Base-by-base conservation (phyloP, 2,329 filamentous ascomycete species). In the Sporothrix mexicana region DNA sequence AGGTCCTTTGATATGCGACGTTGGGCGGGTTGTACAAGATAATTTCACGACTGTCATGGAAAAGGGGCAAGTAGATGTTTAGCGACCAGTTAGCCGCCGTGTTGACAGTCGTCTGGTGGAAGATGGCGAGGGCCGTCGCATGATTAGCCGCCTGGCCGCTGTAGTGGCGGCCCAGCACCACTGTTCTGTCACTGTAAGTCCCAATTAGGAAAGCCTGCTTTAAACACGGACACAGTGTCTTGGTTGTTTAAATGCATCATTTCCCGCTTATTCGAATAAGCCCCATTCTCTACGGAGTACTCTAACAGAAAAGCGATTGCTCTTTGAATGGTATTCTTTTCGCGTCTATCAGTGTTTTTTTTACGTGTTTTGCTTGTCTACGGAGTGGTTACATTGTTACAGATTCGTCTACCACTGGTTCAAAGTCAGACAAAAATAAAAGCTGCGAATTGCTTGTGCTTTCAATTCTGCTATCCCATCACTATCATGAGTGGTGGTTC, bases 61-160 rank as follows among this genome's bases (percentile, higher is more conserved):
- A 36, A 36, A 36, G 30, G 30, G 30, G 30, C 30, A 36, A 36
- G 12, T 15, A 2, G 13, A n/a, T n/a, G 59, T 41, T 23, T 36
- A 43, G 25, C 41, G 45, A 49, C 51, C 64, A 51, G 45, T 36
- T 67, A 67, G 64, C 64, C 64, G 64, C 64, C 64, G 64, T 51
- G 64, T 30, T 64, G 49, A 23, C 51, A 45, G 51, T 23, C 30
- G 30, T 9, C 23, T 15, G 23, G 30, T 9, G 6, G 17, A 66
- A 12, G 17, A 6, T 64, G 36, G 41, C 41, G 59, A 64, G 8
- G 3, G 3, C n/a, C 20, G 9, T 45, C 6, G 64, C 4, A 67
- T 45, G 23, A 51, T 51, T 67, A 67, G 64, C 45, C 64, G 64
- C 64, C 64, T 67, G 64, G 64, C 64, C 45, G 64, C 25, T 36